These are phyloP conservation scores for Penicillium angulare DNA, from an alignment of 495 filamentous ascomycete genomes.

Conservation along the genomic window DNA sequence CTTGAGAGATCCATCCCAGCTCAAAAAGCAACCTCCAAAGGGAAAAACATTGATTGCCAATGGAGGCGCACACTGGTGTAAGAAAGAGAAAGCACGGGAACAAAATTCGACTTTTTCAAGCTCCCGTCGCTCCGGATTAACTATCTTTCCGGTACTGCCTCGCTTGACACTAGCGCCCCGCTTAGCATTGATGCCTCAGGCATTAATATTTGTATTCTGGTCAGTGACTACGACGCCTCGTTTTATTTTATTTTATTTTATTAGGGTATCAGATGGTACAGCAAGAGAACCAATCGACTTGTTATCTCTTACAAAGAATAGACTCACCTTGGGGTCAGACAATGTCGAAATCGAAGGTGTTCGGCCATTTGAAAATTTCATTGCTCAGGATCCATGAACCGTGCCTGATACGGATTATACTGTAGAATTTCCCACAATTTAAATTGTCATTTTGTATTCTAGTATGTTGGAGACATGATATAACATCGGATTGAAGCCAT, in stretches of 20 bases:
- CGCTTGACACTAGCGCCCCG: constrained; percentile 5
- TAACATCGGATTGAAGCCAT: too few relatives aligned
- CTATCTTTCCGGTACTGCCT: neutral
- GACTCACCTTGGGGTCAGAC: too few relatives aligned
- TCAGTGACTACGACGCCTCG: neutral
- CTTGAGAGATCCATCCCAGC: neutral
- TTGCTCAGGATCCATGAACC: too few relatives aligned
- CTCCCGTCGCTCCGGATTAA: constrained; percentile 14
- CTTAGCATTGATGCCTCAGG: neutral
- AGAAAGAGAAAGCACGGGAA: constrained; percentile 17
- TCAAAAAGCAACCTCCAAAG: neutral
- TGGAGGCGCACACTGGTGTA: constrained; percentile 16
- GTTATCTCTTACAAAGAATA: too few relatives aligned
- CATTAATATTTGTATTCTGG: neutral
- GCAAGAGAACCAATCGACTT: too few relatives aligned
- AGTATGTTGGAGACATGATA: too few relatives aligned
- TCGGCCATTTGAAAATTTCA: too few relatives aligned
- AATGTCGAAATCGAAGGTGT: too few relatives aligned
- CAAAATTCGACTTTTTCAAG: constrained; percentile 26
- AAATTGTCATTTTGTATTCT: too few relatives aligned
- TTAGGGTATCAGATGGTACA: too few relatives aligned
- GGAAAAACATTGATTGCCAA: constrained; percentile 22
- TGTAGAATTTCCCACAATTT: too few relatives aligned
- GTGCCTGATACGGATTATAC: too few relatives aligned
- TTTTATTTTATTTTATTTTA: neutral